Conservation (phyloP, 208 protist genomes). For the Giardia duodenalis region DNA sequence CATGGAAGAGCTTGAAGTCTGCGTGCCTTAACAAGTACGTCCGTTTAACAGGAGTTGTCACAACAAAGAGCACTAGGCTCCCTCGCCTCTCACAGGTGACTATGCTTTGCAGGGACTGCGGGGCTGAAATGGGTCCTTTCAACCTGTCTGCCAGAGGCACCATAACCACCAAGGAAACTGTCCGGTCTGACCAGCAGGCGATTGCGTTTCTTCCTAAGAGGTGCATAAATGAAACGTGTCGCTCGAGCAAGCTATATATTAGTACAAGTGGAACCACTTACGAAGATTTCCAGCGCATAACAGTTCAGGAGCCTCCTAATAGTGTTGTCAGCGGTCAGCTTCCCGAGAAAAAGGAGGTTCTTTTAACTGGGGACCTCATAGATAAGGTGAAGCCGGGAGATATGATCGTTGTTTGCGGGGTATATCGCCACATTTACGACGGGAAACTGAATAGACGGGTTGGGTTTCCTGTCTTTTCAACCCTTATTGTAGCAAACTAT, state of each 20-base stretch:
- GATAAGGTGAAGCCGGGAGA: conserved; percentile 1
- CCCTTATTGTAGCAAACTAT: conserved; percentile 22
- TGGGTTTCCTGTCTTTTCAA: conserved; percentile 48
- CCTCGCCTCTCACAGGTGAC: neutral
- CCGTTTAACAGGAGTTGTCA: neutral
- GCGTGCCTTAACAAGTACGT: neutral
- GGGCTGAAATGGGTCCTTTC: neutral
- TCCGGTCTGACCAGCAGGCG: neutral
- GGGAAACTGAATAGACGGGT: neutral
- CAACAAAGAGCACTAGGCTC: neutral
- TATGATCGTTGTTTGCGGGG: neutral
- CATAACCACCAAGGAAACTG: neutral
- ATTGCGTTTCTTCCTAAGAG: neutral
- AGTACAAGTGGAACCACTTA: neutral
- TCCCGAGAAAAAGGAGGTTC: neutral
- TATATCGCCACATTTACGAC: neutral
- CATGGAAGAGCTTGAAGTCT: neutral
- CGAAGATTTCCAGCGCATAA: neutral
- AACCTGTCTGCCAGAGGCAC: neutral
- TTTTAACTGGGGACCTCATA: conserved; percentile 16
- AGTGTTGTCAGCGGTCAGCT: neutral
- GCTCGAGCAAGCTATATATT: neutral
- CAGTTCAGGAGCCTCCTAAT: neutral
- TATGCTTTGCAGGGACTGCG: neutral
- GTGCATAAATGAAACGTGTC: neutral